Evolutionary conservation across 2,329 filamentous ascomycete genomes (phyloP), one percentile per base, ranked within the genome.

Genomic region (Epichloe coenophiala): DNA sequence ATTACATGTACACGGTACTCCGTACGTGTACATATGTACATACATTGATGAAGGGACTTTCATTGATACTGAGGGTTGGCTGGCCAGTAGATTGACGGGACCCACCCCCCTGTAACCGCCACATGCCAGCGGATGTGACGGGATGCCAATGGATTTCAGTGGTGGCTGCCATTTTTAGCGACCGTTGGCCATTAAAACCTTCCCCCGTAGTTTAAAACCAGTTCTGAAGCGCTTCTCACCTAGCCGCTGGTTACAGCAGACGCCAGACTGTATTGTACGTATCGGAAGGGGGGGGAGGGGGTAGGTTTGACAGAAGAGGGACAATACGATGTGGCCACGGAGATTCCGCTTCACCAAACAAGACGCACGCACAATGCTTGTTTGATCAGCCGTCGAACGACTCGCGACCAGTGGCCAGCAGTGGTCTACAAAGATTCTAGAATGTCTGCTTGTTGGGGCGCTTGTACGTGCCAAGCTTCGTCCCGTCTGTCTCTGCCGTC

Each of bases 81-180:
- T n/a, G 21, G 45, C 47, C 47, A 42, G 47, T 50, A 19, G 36
- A 27, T 11, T 38, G 42, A 40, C 47, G 47, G 43, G 17, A 8
- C 39, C 46, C 49, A 47, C 49, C 27, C 38, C 23, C 43, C 27
- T 31, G 27, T 31, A 31, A 31, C 27, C 27, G 27, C 38, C 27
- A 48, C 15, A 12, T 37, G 47, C 36, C 36, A 38, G 36, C 36
- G 36, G 15, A 8, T 27, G 23, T 27, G 23, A 27, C 23, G 23
- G 23, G 23, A 8, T n/a, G 36, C 8, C 36, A n/a, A n/a, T 38
- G 36, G 4, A 8, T 38, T 13, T n/a, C 36, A 38, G 36, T 38
- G 15, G 36, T n/a, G n/a, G 42, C 36, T 45, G 50, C 44, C 47
- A 43, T 50, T 49, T 52, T 53, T 52, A 54, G 52, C 47, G 44